Percentiles rank a stretch among this genome's conserved stretches.
Evolutionary conservation across 2,329 filamentous ascomycete genomes (phyloP).

Genomic region (Ophiostoma ulmi): DNA sequence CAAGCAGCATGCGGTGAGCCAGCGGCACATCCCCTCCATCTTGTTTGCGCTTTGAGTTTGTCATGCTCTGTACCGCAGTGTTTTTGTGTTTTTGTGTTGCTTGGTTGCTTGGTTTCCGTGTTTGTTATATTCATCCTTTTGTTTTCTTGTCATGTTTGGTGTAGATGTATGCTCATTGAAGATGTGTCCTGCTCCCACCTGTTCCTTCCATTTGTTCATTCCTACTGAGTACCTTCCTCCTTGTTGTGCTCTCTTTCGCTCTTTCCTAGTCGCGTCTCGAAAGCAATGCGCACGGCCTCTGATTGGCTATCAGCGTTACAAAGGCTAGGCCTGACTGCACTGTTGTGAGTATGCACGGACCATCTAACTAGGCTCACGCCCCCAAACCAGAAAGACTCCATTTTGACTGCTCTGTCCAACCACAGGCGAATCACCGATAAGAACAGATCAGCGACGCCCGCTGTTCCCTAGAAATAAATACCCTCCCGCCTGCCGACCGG

Average conservation of each 20-base stretch:
- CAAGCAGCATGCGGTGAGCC: neutral
- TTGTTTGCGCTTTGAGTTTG: neutral
- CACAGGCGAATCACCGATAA: constrained; percentile 31
- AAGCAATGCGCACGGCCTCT: constrained; percentile 19
- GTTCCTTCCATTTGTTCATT: too few relatives aligned
- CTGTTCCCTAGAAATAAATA: constrained; percentile 36
- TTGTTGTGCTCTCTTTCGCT: neutral
- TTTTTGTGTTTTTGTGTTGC: too few relatives aligned
- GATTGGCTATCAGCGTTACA: constrained; percentile 24
- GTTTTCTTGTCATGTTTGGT: too few relatives aligned
- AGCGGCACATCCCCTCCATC: neutral
- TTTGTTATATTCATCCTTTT: too few relatives aligned
- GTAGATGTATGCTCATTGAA: too few relatives aligned
- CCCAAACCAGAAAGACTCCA: constrained; percentile 5
- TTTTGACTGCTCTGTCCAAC: constrained; percentile 27
- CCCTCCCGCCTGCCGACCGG: constrained; percentile 33
- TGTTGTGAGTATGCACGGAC: too few relatives aligned
- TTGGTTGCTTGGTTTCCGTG: too few relatives aligned
- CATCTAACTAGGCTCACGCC: neutral
- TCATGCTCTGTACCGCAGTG: neutral
- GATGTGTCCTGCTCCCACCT: too few relatives aligned
- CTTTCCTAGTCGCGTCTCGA: constrained; percentile 11
- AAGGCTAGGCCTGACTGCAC: neutral
- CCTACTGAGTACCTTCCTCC: neutral
- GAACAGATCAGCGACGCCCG: constrained; percentile 30